Percentiles rank a stretch among this genome's conserved stretches.
These are phyloP conservation scores for Schizopora paradoxa DNA, from an alignment of 1,284 basidiomycete genomes.

Conservation along the genomic window DNA sequence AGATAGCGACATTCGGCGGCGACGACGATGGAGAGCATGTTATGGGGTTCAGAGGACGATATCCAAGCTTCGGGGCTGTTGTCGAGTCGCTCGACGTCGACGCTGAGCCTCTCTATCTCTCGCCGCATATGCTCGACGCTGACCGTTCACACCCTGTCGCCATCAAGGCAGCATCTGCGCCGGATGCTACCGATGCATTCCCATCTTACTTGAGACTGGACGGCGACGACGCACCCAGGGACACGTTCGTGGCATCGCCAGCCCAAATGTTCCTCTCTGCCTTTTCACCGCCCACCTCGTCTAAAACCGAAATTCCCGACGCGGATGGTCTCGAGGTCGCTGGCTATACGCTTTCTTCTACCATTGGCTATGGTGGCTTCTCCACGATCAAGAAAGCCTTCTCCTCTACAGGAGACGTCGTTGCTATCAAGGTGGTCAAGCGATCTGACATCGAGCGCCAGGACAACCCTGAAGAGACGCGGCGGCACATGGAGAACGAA, in stretches of 20 bases:
- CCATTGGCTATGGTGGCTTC: slow-evolving; percentile 82
- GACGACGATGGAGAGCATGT: background rate
- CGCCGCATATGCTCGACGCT: background rate
- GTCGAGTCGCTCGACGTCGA: slow-evolving; percentile 4
- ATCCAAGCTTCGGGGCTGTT: slow-evolving; percentile 10
- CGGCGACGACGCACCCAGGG: background rate
- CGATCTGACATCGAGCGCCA: slow-evolving; percentile 48
- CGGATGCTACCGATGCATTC: slow-evolving; percentile 11
- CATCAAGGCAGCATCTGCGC: slow-evolving; percentile 16
- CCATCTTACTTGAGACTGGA: background rate
- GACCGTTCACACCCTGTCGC: background rate
- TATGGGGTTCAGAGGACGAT: background rate
- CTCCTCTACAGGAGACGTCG: slow-evolving; percentile 59
- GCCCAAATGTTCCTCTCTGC: slow-evolving; percentile 76
- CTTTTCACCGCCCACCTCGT: slow-evolving; percentile 43
- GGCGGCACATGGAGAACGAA: slow-evolving; percentile 70
- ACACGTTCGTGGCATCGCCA: slow-evolving; percentile 43
- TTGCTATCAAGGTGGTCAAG: slow-evolving; percentile 81
- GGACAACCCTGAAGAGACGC: slow-evolving; percentile 38
- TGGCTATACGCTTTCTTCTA: slow-evolving; percentile 71
- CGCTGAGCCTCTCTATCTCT: too few species aligned
- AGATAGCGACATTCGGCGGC: slow-evolving; percentile 7
- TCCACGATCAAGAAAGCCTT: slow-evolving; percentile 78
- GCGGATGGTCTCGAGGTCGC: slow-evolving; percentile 57
- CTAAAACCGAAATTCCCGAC: slow-evolving; percentile 36